These are phyloP conservation scores for Solanum aculeatissimum DNA, from an alignment of 305 asterid species.

Conservation along the genomic window DNA sequence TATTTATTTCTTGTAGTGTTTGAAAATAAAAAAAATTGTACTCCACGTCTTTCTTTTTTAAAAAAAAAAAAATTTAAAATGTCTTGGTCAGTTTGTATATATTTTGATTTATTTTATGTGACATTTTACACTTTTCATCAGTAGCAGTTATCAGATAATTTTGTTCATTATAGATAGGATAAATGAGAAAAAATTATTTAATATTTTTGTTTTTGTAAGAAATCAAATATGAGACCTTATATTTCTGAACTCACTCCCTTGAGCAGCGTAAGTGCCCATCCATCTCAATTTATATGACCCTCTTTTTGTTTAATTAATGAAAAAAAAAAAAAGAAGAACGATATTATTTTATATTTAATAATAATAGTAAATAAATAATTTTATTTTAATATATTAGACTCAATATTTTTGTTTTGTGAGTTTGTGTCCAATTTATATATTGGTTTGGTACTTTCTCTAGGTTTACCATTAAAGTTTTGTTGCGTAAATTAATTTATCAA, in stretches of 20 bases:
- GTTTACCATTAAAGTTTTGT: too few relatives aligned
- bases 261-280: background rate
- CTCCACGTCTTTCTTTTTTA: background rate
- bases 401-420: background rate
- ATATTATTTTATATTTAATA: background rate
- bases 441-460: too few relatives aligned
- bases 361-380: background rate
- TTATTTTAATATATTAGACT: background rate
- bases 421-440: background rate
- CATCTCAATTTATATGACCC: background rate
- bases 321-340: background rate
- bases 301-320: background rate
- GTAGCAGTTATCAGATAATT: too few relatives aligned
- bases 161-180: background rate
- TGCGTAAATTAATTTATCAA: background rate
- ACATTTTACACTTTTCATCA: background rate
- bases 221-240: background rate
- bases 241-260: background rate
- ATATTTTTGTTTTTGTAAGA: background rate
- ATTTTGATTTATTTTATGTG: background rate
- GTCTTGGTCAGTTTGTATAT: rapidly evolving
- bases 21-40: background rate
- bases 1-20: background rate
- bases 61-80: too few relatives aligned
- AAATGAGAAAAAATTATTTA: background rate